Base-by-base conservation (phyloP, 2,329 filamentous ascomycete species). In the Mariannaea sp. region DNA sequence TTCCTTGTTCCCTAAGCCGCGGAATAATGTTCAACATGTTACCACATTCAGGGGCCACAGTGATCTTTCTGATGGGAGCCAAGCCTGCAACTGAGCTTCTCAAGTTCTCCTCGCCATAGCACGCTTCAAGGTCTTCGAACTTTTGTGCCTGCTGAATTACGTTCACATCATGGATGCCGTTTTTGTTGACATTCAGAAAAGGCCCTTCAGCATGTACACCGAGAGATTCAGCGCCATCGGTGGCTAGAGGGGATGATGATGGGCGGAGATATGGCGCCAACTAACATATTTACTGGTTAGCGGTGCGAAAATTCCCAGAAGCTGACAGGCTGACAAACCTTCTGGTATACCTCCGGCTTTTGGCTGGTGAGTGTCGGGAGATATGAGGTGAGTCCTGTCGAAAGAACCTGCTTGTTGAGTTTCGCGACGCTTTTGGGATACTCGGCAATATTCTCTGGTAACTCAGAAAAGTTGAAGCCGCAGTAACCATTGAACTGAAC, bases 171-270 rank as follows among this genome's bases (percentile, higher is more conserved):
- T 96, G 92, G 32, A 94, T 87, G 43, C 92, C 92, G 66, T 95
- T 95, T 70, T 93, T 93, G 40, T 83, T 83, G 0, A 88, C 86
- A 64, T 78, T 90, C 49, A 97, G 79, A 73, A 97, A 97, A 0
- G 92, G 92, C 0, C 92, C 92, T 77, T 97, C 92, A 68, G 90
- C 88, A 68, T 97, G 92, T 3, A 92, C 92, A 22, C 92, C 92
- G 12, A 97, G 82, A 0, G 90, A 94, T 73, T 96, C 92, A 40
- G 90, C 86, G 39, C 92, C 92, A 58, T 90, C 83, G 33, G 77
- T 71, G 26, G 89, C 76, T 44, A 80, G 70, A 57, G 88, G 82
- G 12, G 71, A 65, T 53, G 71, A 68, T 13, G 86, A 90, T 1
- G 90, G 90, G 0, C 85, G 89, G 9, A 96, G 82, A 65, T 86